Conservation (phyloP, 2,329 filamentous ascomycete species). For the Coleophoma eucalyptorum region DNA sequence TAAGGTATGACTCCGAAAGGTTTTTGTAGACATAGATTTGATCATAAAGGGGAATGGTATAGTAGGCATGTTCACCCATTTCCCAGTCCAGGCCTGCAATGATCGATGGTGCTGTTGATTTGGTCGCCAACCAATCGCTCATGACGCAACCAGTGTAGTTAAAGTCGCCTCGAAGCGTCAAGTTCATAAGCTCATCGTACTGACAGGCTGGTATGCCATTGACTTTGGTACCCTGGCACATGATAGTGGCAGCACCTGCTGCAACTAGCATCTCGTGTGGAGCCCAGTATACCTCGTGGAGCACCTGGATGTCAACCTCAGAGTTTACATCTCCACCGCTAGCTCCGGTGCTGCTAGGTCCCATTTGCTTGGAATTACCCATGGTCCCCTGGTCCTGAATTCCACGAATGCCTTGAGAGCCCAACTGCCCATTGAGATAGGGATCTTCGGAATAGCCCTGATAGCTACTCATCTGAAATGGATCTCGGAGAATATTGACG, state of each 20-base stretch:
- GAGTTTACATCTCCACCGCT: not conserved
- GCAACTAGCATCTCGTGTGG: not conserved
- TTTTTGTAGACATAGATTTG: conserved; percentile 1
- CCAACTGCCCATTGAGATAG: not conserved
- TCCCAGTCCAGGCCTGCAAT: not conserved
- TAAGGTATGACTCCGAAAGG: not conserved
- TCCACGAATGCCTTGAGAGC: not conserved
- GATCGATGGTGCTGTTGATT: not conserved
- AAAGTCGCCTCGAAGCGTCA: not conserved
- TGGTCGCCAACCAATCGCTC: not conserved
- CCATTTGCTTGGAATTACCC: not conserved
- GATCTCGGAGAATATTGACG: not conserved
- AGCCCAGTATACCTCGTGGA: not conserved
- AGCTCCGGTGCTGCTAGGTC: not conserved
- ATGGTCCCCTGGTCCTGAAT: not conserved
- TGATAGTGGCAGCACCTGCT: not conserved
- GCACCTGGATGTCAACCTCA: not conserved
- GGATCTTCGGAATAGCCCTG: not conserved
- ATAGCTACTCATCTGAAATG: not conserved
- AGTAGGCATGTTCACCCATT: not conserved
- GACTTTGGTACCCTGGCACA: not conserved
- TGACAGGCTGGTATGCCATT: not conserved
- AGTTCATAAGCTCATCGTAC: not conserved
- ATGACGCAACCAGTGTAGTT: not conserved
- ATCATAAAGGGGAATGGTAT: not conserved